These are phyloP conservation scores for Nidula niveotomentosa DNA, from an alignment of 1,284 basidiomycete species.

Conservation along the genomic window DNA sequence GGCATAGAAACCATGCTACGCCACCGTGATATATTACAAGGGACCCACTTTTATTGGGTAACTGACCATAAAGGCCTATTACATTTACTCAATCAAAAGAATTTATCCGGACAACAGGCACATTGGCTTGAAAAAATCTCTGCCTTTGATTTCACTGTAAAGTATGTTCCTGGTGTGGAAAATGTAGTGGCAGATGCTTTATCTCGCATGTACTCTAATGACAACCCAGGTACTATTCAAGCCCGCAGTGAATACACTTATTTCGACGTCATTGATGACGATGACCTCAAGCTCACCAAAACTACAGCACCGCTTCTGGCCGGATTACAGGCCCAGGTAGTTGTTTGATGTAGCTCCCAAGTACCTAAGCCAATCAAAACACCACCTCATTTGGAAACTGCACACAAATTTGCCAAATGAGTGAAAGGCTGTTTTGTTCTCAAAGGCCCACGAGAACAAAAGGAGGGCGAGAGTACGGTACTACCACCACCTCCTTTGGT, in stretches of 20 bases:
- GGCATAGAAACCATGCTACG: conserved; percentile 28
- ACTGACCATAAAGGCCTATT: conserved; percentile 35
- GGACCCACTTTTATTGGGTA: conserved; percentile 24
- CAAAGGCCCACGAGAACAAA: conserved; percentile 8
- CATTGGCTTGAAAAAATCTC: conserved; percentile 31
- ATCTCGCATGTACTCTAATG: conserved; percentile 20
- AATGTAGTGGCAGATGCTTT: conserved; percentile 24
- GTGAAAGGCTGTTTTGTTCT: conserved; percentile 7
- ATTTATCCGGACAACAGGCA: conserved; percentile 27
- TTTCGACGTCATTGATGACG: conserved; percentile 12
- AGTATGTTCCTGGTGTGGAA: conserved; percentile 19
- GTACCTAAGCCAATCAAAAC: too few relatives aligned
- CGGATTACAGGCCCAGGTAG: too few relatives aligned
- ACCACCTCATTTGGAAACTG: conserved; percentile 6
- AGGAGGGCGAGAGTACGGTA: conserved; percentile 11
- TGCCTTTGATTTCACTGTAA: conserved; percentile 23
- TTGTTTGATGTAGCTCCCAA: too few relatives aligned
- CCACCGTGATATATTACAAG: conserved; percentile 25
- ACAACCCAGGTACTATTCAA: conserved; percentile 14
- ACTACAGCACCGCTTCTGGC: too few relatives aligned
- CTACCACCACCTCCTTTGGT: too few relatives aligned
- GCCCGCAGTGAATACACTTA: conserved; percentile 15
- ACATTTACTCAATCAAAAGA: conserved; percentile 25
- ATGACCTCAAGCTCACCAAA: background rate
- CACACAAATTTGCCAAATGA: conserved; percentile 5